Percentiles rank a stretch among this genome's conserved stretches.
phyloP scores from a whole-genome alignment of 1,284 basidiomycete species.

The Malassezia psittaci region DNA sequence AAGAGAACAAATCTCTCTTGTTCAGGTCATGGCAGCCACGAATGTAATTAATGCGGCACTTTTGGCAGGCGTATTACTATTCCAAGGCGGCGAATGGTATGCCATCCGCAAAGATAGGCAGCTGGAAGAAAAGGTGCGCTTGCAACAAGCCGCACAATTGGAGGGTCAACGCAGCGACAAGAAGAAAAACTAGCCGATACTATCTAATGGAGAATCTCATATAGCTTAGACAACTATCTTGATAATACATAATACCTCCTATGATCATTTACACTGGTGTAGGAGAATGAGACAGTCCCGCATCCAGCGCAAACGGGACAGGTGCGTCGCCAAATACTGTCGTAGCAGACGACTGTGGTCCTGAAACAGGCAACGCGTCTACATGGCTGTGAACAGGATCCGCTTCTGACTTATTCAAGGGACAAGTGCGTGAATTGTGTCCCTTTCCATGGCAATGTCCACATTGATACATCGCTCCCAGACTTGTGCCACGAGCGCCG shows the following conservation, averaged over 20 bases:
- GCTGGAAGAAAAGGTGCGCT: conserved; percentile 10
- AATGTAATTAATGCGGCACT: conserved; percentile 38
- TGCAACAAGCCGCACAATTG: conserved; percentile 12
- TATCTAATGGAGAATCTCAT: too few relatives aligned
- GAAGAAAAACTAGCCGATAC: background rate
- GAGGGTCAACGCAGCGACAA: conserved; percentile 5
- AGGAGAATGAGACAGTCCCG: conserved; percentile 4
- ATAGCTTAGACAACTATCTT: background rate
- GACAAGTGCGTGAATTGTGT: conserved; percentile 17
- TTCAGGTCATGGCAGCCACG: conserved; percentile 36
- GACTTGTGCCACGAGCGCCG: background rate
- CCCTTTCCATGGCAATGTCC: conserved; percentile 17
- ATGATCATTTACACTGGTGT: background rate
- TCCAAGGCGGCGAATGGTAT: conserved; percentile 40
- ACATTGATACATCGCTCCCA: conserved; percentile 18
- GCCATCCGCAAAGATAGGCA: conserved; percentile 9
- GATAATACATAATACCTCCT: background rate
- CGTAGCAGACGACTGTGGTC: background rate
- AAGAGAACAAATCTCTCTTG: conserved; percentile 27
- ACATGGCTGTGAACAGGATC: background rate
- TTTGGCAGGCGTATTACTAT: conserved; percentile 33
- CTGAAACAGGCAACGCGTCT: background rate
- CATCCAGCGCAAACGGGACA: conserved; percentile 12
- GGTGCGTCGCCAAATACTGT: conserved; percentile 9
- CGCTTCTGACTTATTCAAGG: conserved; percentile 9